A percentile compares a stretch with the other conserved stretches of the same genome.
Conservation (phyloP, 805 yeast species). For the Cyberlindnera samutprakarnensis region DNA sequence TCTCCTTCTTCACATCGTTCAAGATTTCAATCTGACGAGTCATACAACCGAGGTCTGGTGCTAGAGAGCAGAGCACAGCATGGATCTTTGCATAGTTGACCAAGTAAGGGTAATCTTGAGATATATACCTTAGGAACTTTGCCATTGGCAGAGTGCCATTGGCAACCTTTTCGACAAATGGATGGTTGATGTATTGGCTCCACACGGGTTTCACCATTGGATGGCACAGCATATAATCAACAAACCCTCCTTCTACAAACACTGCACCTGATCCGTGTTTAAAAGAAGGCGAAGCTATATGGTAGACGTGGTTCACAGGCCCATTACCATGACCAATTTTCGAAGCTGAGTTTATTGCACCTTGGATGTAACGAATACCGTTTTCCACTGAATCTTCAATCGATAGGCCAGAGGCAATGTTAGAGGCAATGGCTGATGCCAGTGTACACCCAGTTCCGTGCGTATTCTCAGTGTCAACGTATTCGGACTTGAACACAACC, state of each 20-base stretch:
- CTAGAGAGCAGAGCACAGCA: conserved; percentile 53
- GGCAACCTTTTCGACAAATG: conserved; percentile 50
- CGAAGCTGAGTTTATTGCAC: conserved; percentile 44
- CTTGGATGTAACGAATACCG: conserved; percentile 59
- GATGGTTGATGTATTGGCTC: conserved; percentile 53
- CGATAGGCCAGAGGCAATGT: conserved; percentile 48
- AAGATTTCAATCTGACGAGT: conserved; percentile 44
- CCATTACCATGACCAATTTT: conserved; percentile 53
- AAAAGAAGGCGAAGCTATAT: conserved; percentile 16
- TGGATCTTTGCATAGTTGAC: conserved; percentile 63
- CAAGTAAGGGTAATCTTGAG: conserved; percentile 63
- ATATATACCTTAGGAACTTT: conserved; percentile 43
- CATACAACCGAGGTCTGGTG: conserved; percentile 46
- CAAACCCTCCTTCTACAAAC: conserved; percentile 25
- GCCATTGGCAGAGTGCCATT: conserved; percentile 39
- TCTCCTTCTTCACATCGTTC: conserved; percentile 44
- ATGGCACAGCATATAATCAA: conserved; percentile 47
- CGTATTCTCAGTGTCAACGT: conserved; percentile 42
- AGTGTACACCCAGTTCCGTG: conserved; percentile 94
- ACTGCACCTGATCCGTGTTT: not conserved
- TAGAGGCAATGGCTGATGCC: conserved; percentile 72
- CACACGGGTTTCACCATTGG: conserved; percentile 48
- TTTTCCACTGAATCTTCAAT: conserved; percentile 43
- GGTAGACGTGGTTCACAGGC: conserved; percentile 63
- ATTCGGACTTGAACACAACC: conserved; percentile 37